Evolutionary conservation across 192 early-diverging fungal genomes (phyloP), one percentile per base, ranked within the genome.

Genomic region (Chytriomyces sp.): DNA sequence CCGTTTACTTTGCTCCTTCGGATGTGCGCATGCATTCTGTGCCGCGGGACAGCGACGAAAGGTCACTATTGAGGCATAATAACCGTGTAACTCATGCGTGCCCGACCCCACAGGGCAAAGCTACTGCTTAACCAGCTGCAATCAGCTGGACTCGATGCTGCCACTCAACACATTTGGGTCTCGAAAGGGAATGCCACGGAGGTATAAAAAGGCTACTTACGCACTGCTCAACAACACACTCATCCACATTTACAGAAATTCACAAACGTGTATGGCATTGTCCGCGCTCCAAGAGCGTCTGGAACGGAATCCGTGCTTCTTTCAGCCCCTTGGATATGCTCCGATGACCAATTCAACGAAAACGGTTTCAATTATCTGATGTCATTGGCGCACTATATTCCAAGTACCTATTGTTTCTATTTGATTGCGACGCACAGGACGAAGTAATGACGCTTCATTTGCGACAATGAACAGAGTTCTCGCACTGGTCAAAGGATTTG

Each of bases 401-500:
- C 74, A 20, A 82, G 86, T 87, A 77, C 43, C 68, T 46, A 24
- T 11, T 50, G 16, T 57, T 26, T 50, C 49, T 62, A 61, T 61
- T 81, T 78, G 16, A 70, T 20, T 24, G 7, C 35, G 35, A 4
- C 35, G 35, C 4, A 35, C 4, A 35, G 35, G 35, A 35, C 35
- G 35, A 35, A 35, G 4, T 35, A 35, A 35, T 35, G 35, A 35
- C 1, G 35, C 35, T 35, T 35, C 35, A 35, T 50, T 44, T 45
- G 6, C 0, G 48, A 16, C 28, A 53, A 64, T 64, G 8, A 11
- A 23, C 50, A 82, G 80, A 84, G 71, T 78, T 85, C 57, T 91
- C 90, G 59, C 92, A 95, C 81, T 97, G 95, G 94, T 91, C 95
- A 53, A 95, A 96, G 81, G 97, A 98, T 80, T 87, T 96, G 24